A percentile compares a stretch with the other conserved stretches of the same genome.
Evolutionary conservation across 148 eudicot species (phyloP).

Genomic region (Chenopodium quinoa): DNA sequence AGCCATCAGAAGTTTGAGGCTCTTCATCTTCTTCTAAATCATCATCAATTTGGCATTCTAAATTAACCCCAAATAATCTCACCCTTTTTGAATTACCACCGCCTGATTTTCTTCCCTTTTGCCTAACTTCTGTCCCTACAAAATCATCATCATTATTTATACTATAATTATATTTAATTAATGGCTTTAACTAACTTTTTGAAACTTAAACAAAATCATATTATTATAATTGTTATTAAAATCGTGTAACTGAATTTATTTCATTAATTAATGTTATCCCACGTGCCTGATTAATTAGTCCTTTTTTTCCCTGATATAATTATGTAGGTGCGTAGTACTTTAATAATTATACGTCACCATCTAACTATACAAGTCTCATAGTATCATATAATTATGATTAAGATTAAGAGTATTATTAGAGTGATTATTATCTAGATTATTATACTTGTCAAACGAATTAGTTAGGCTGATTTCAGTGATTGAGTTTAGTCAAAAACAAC

Average conservation of each 20-base stretch:
- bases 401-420: no score
- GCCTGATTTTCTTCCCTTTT: slow-evolving; percentile 18
- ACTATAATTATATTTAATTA: no score
- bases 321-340: no score
- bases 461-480: background rate
- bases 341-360: background rate
- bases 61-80: slow-evolving; percentile 76
- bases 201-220: background rate
- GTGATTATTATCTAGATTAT: background rate
- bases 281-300: slow-evolving; percentile 18
- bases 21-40: slow-evolving; percentile 1
- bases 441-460: background rate
- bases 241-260: slow-evolving; percentile 10
- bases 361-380: background rate
- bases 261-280: slow-evolving; percentile 8
- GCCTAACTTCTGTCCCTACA: slow-evolving; percentile 28
- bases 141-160: background rate
- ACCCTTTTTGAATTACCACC: slow-evolving; percentile 43
- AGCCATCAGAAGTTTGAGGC: slow-evolving; percentile 43
- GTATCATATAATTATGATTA: no score
- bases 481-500: background rate
- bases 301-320: background rate
- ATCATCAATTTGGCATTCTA: slow-evolving; percentile 56
- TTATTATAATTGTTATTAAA: background rate
- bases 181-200: background rate